Evolutionary conservation across 2,329 filamentous ascomycete species (phyloP), one percentile per base, ranked within the genome.

Genomic region (Teratosphaeria zuluensis): DNA sequence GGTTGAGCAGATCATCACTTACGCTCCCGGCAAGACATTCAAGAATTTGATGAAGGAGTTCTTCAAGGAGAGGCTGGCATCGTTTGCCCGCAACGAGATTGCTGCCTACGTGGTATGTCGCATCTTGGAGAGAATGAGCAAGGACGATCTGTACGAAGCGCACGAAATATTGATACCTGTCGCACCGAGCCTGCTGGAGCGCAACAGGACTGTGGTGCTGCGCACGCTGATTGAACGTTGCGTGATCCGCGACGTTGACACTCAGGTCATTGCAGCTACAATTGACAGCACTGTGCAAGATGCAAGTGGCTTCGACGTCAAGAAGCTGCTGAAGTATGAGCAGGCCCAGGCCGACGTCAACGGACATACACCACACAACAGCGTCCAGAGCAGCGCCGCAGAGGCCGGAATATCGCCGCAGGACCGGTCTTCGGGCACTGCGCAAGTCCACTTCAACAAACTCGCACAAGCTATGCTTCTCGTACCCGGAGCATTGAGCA

Each of bases 21-120:
- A 88, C 69, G 84, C 87, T 16, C 91, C 94, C 0, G 91, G 89
- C 51, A 96, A 94, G 74, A 76, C 91, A 35, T 99, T 97, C 82
- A 96, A 96, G 74, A 83, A 84, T 14, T 80, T 99, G 5, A 92
- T 95, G 75, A 84, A 82, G 59, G 85, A 87, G 64, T 84, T 91
- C 63, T 88, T 97, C 73, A 87, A 86, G 61, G 85, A 88, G 14
- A 84, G 90, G 30, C 88, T 97, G 66, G 85, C 86, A 24, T 88
- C 84, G 46, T 82, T 96, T 60, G 84, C 92, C 5, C 87, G 91
- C 59, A 97, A 97, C 70, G 92, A 95, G 66, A 88, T 92, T 54
- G 91, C 94, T 5, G 88, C 85, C 28, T 97, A 96, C 69, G 88
- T 95, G 0, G 90, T 90, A 21, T 88, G 92, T 65, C 84, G 85